Conservation (phyloP, 1,284 basidiomycete species). For the Boletus sp. region DNA sequence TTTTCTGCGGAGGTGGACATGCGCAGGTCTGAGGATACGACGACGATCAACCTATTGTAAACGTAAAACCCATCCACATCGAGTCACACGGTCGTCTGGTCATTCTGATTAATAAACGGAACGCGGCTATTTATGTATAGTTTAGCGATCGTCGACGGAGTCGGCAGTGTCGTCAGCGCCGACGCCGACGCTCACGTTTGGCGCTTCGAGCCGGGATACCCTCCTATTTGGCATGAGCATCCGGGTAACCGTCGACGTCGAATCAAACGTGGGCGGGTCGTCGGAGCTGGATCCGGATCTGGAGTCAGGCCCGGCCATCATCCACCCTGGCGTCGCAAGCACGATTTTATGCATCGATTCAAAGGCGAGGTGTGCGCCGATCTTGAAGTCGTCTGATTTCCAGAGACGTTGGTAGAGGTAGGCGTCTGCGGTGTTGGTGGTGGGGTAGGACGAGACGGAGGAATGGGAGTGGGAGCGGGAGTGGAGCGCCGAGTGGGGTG, state of each 20-base stretch:
- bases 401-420: conserved; percentile 58
- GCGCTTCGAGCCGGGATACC: neutral
- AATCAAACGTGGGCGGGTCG: neutral
- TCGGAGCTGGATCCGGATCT: neutral
- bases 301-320: no score
- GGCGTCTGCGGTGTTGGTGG: conserved; percentile 40
- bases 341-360: conserved; percentile 44
- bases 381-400: conserved; percentile 55
- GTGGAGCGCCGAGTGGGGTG: conserved; percentile 27
- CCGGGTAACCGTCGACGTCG: neutral
- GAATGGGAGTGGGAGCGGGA: neutral
- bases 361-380: conserved; percentile 53
- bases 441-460: conserved; percentile 17
- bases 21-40: no score
- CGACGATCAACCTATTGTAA: no score
- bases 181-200: neutral
- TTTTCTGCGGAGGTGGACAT: neutral
- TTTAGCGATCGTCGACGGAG: conserved; percentile 17
- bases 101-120: no score
- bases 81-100: no score
- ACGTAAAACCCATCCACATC: no score
- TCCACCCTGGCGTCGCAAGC: conserved; percentile 35
- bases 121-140: no score
- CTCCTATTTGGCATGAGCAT: neutral
- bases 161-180: conserved; percentile 6